Percentiles rank a stretch among this genome's conserved stretches.
Evolutionary conservation across 495 filamentous ascomycete species (phyloP).

Genomic region (Xylaria flabelliformis): DNA sequence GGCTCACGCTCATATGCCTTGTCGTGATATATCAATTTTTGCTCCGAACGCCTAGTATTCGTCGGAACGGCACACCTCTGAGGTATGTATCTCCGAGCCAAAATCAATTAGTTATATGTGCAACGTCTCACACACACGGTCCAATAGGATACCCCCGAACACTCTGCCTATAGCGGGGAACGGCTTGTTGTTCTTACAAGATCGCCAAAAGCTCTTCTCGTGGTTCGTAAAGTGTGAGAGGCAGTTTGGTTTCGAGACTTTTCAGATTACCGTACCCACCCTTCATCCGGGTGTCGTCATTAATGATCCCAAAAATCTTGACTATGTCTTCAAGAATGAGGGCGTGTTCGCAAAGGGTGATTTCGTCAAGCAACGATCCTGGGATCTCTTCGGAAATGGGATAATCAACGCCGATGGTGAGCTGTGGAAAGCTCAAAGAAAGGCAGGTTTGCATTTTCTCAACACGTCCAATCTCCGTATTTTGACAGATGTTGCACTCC

Average conservation of each 20-base stretch:
- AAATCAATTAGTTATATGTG: not conserved
- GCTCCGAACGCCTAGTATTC: conserved; percentile 40
- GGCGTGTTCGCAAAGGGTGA: conserved; percentile 62
- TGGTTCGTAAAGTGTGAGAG: conserved; percentile 65
- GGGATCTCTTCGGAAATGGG: conserved; percentile 67
- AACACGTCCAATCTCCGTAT: conserved; percentile 60
- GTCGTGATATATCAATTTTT: conserved; percentile 31
- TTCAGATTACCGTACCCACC: conserved; percentile 62
- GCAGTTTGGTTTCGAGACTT: conserved; percentile 60
- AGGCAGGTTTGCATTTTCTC: conserved; percentile 64
- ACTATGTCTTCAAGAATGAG: conserved; percentile 65
- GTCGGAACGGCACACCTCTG: conserved; percentile 42
- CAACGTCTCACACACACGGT: conserved; percentile 8
- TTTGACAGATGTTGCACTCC: conserved; percentile 62
- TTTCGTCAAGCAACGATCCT: conserved; percentile 62
- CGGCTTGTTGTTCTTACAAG: conserved; percentile 62
- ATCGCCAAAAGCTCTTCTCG: conserved; percentile 60
- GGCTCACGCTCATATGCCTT: conserved; percentile 11
- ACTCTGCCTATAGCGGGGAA: conserved; percentile 64
- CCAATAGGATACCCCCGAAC: conserved; percentile 56
- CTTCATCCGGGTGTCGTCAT: conserved; percentile 65
- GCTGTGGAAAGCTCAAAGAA: conserved; percentile 64
- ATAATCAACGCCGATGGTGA: conserved; percentile 70
- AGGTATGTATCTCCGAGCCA: conserved; percentile 35
- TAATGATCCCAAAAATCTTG: conserved; percentile 63